phyloP scores from a whole-genome alignment of 495 filamentous ascomycete genomes.

The Zalerion maritima region DNA sequence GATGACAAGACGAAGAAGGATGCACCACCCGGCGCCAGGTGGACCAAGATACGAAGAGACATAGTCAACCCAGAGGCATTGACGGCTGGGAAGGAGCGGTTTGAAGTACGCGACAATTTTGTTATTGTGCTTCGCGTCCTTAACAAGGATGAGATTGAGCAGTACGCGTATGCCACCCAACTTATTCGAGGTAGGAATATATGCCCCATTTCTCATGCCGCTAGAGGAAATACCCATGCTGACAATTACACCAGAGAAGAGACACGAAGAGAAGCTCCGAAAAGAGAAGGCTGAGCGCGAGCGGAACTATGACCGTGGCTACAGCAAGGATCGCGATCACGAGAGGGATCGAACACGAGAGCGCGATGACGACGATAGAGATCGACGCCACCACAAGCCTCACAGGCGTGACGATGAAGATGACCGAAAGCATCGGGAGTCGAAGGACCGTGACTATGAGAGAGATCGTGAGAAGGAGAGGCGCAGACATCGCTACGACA shows the following conservation, averaged over 20 bases:
- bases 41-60: conserved; percentile 77
- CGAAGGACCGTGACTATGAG: no score
- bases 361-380: conserved; percentile 13
- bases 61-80: conserved; percentile 74
- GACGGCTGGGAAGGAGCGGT: conserved; percentile 62
- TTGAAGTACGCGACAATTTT: conserved; percentile 65
- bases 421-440: no score
- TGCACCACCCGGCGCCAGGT: conserved; percentile 63
- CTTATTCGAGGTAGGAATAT: conserved; percentile 53
- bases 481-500: no score
- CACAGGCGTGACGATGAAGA: conserved; percentile 4
- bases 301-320: background rate
- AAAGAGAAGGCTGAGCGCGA: background rate
- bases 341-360: conserved; percentile 1
- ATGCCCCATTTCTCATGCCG: conserved; percentile 5
- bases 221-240: conserved; percentile 3
- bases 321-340: conserved; percentile 1
- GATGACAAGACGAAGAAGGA: conserved; percentile 55
- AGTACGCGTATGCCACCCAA: conserved; percentile 58
- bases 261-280: background rate
- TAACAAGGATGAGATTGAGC: conserved; percentile 69
- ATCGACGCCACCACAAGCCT: conserved; percentile 7
- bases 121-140: conserved; percentile 75
- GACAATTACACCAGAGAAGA: background rate
- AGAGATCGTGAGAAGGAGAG: no score